Base-by-base conservation (phyloP, 352 stramenopile species). In the Globisporangium okanoganense region DNA sequence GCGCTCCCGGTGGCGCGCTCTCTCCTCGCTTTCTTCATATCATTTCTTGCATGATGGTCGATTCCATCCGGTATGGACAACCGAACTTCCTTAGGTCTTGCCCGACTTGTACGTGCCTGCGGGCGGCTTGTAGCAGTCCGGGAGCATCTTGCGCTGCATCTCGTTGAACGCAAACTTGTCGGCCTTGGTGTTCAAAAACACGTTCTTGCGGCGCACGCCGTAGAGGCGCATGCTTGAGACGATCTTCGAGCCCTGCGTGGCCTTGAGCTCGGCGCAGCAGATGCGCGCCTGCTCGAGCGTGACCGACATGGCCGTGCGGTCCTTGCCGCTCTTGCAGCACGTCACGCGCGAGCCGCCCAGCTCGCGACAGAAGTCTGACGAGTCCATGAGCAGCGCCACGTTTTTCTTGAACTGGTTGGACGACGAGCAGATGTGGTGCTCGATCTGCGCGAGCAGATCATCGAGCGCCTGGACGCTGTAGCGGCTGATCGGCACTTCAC, bases 291-390 rank as follows among this genome's bases (percentile, higher is more conserved):
- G 88, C 69, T 98, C 97, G 36, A 98, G 85, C 29, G 95, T 98
- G 27, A 98, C 87, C 47, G 96, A 97, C 96, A 99, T 99, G 22
- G 94, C 95, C 29, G 96, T 99, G 51, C 96, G 88, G 73, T 99
- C 96, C 69, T 99, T 99, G 16, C 95, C 96, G 64, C 82, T 97
- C 72, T 99, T 99, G 73, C 96, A 99, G 78, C 97, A 99, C 16
- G 97, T 97, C n/a, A 96, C 78, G 36, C 90, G 89, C 0, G 91
- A 92, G 33, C 88, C 94, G n/a, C 92, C 90, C 7, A 99, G 69
- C 48, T 78, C 73, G 50, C 85, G 71, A 49, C 85, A 94, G 61
- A 94, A 90, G 53, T 94, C 85, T 7, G 85, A 92, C 27, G 85
- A 85, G 61, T 90, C 79, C 70, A 88, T 92, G 22, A 94, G 62